Base-by-base conservation (phyloP, 176 grass and related monocot genomes). In the Tuctoria greenei region DNA sequence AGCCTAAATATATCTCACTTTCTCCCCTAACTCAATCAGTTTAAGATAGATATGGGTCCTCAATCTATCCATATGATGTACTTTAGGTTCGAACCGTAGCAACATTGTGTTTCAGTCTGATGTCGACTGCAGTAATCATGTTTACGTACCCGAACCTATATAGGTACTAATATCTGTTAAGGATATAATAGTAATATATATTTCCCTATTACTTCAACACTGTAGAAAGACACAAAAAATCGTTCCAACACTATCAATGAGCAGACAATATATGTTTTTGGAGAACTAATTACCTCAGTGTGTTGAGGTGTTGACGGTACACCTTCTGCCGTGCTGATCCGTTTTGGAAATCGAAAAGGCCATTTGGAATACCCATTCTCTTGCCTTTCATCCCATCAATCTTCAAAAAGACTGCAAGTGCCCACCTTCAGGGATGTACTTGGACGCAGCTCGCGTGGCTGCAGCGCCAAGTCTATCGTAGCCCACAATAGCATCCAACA, bases 341-440 rank as follows among this genome's bases (percentile, higher is more conserved):
- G 18, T 73, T 61, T 0, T 66, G 45, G 24, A 61, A 89, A 61
- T 67, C 42, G 34, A 92, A 96, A 27, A 89, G 73, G 0, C 64
- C 69, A 13, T 72, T 66, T 8, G 80, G 69, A 44, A 89, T 52
- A 0, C 83, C 89, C 0, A 96, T 44, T 25, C 81, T 80, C 75
- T 96, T 96, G 0, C 81, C 86, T 10, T 24, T 82, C 8, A 89
- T 50, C 3, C 92, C 92, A 16, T 92, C 81, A 14, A 37, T 39
- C 47, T 75, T 92, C 34, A 92, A 16, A 69, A 92, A n/a, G n/a
- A 96, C 77, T 92, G 86, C 7, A 1, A 34, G 74, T 96, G 92
- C 10, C 89, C 93, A 20, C 74, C 84, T 0, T 40, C 14, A 12
- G 83, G 93, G 59, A 96, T 92, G 80, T 75, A 85, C 46, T 87